phyloP scores from a whole-genome alignment of 2,329 filamentous ascomycete genomes.

The Aspergillus sp. region DNA sequence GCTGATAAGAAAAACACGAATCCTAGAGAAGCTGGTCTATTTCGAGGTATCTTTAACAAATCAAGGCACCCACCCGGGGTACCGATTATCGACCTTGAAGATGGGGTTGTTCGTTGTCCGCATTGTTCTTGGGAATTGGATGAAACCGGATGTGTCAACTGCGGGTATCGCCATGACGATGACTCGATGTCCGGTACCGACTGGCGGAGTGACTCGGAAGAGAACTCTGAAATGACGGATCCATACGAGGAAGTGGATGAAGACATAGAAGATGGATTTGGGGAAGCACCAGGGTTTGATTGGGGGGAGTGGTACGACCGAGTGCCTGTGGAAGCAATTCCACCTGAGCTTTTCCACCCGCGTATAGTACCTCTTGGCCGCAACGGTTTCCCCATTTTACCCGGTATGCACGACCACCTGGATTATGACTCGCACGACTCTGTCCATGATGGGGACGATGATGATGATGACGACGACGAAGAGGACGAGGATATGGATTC shows the following conservation, averaged over 20 bases:
- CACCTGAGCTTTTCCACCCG: conserved; percentile 19
- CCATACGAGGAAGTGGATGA: conserved; percentile 21
- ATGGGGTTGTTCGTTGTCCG: conserved; percentile 67
- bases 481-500: conserved; percentile 41
- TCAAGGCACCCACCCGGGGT: conserved; percentile 31
- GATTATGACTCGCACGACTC: conserved; percentile 2
- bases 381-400: not conserved
- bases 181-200: conserved; percentile 44
- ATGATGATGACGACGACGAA: conserved; percentile 30
- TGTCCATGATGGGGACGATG: conserved; percentile 7
- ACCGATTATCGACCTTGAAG: conserved; percentile 60
- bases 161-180: conserved; percentile 57
- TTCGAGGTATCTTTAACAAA: conserved; percentile 63
- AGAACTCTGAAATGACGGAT: conserved; percentile 47
- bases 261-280: conserved; percentile 36
- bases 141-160: conserved; percentile 57
- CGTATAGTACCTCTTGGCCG: conserved; percentile 2
- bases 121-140: conserved; percentile 67
- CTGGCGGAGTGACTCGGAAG: conserved; percentile 52
- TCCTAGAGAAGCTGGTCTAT: conserved; percentile 60
- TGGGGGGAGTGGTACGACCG: conserved; percentile 22
- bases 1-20: conserved; percentile 61
- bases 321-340: conserved; percentile 19
- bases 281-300: conserved; percentile 33
- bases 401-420: not conserved